Evolutionary conservation across 2,329 filamentous ascomycete genomes (phyloP), one percentile per base, ranked within the genome.

Genomic region (Fusarium sp.): DNA sequence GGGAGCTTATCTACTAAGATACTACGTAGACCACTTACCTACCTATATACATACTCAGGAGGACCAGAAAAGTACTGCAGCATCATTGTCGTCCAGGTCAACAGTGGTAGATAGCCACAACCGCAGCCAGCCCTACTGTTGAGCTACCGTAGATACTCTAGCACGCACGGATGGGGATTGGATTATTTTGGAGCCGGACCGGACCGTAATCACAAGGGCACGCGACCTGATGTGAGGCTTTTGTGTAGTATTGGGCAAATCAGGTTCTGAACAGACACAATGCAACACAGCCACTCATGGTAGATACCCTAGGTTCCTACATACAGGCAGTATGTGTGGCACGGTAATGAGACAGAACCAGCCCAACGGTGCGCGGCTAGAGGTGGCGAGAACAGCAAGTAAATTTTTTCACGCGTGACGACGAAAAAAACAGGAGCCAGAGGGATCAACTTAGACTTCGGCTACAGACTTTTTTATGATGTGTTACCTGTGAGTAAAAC

Each of bases 201-300:
- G 66, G 53, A 48, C 67, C 67, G 67, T 64, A 56, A 49, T 47
- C 45, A 49, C n/a, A 49, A 66, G 30, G 57, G 57, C 56, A 70
- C 67, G 66, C 66, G 67, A 70, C 67, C 52, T 48, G 48, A 44
- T 20, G 27, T 38, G 41, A 62, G 62, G 56, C 22, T 67, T 54
- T 44, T 51, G 48, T 18, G 34, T 60, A 46, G 47, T 24, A 65
- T 57, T 15, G 27, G 53, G 25, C 65, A 69, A 68, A 69, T 56
- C 51, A 57, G 47, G 43, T 20, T 51, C 45, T 57, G 41, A 52
- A 62, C 24, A 62, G 56, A 30, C 51, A 56, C 41, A 38, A 41
- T 47, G 40, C 46, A 65, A 65, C 44, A 60, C 20, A 51, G 15
- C 56, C 48, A 61, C 43, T 54, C 41, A 58, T 24, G 18, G 27